Percentiles rank a stretch among this genome's conserved stretches.
These are phyloP conservation scores for Barnettozyma californica DNA, from an alignment of 805 yeast genomes.

Conservation along the genomic window DNA sequence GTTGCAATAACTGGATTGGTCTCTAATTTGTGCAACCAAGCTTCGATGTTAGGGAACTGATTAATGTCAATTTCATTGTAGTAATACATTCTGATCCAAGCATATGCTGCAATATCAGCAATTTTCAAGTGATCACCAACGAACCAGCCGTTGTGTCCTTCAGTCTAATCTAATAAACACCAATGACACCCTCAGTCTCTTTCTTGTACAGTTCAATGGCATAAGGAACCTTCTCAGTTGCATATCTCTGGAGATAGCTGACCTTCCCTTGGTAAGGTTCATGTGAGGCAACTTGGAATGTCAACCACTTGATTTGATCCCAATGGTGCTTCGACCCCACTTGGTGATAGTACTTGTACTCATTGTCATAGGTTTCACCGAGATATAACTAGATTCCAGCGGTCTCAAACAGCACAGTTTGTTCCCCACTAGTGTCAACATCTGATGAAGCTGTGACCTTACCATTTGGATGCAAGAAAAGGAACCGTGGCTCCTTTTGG, in stretches of 20 bases:
- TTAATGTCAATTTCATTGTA: conserved; percentile 27
- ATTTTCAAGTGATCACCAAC: conserved; percentile 56
- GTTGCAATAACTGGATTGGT: conserved; percentile 24
- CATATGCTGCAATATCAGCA: conserved; percentile 49
- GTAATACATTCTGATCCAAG: conserved; percentile 36
- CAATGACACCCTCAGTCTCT: conserved; percentile 49
- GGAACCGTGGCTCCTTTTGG: conserved; percentile 54
- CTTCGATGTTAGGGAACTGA: conserved; percentile 34
- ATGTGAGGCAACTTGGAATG: conserved; percentile 53
- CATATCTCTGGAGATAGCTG: conserved; percentile 38
- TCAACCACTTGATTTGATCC: conserved; percentile 46
- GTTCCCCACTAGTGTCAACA: conserved; percentile 34
- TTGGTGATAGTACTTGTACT: conserved; percentile 35
- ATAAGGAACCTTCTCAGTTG: conserved; percentile 48
- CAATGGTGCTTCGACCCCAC: conserved; percentile 41
- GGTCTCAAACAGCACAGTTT: conserved; percentile 46
- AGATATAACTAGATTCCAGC: conserved; percentile 58
- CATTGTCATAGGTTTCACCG: conserved; percentile 55
- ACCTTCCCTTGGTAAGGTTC: conserved; percentile 66
- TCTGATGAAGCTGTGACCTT: conserved; percentile 51
- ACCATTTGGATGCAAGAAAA: conserved; percentile 57
- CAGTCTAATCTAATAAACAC: conserved; percentile 49
- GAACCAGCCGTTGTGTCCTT: conserved; percentile 44
- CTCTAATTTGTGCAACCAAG: conserved; percentile 36
- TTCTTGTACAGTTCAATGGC: conserved; percentile 45